Evolutionary conservation across 176 grass and related monocot genomes (phyloP).

Genomic region (Ampelocalamus luodianensis): DNA sequence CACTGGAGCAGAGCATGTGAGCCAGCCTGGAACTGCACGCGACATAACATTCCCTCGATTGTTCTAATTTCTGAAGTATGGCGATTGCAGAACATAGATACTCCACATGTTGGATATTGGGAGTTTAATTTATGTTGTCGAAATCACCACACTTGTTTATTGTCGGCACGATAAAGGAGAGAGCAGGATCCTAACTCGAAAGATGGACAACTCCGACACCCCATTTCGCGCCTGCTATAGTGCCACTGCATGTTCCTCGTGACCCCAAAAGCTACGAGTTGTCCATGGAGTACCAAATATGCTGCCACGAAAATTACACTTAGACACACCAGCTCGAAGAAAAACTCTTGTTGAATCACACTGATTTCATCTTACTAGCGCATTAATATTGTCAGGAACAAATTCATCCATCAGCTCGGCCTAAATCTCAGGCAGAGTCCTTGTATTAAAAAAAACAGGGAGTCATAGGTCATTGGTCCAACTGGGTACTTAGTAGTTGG

Average conservation of each 20-base stretch:
- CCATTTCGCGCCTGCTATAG: neutral
- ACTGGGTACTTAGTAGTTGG: no score
- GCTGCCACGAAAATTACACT: neutral
- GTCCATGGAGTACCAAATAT: neutral
- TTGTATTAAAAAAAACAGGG: no score
- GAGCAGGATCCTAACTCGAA: neutral
- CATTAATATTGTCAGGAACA: no score
- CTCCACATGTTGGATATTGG: neutral
- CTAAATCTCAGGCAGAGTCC: no score
- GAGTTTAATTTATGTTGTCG: neutral
- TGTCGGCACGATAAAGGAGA: neutral
- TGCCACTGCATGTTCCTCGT: no score
- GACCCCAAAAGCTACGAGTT: neutral
- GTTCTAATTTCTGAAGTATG: neutral
- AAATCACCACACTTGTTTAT: neutral
- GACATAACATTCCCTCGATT: neutral
- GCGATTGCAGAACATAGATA: neutral
- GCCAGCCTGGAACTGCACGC: neutral
- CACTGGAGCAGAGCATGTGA: neutral
- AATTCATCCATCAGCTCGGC: no score
- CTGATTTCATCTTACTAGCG: no score
- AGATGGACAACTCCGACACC: neutral
- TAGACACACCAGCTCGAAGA: neutral
- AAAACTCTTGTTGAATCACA: neutral
- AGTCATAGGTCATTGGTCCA: no score